Conservation (phyloP, 805 yeast species). For the Kuraishia hungarica region DNA sequence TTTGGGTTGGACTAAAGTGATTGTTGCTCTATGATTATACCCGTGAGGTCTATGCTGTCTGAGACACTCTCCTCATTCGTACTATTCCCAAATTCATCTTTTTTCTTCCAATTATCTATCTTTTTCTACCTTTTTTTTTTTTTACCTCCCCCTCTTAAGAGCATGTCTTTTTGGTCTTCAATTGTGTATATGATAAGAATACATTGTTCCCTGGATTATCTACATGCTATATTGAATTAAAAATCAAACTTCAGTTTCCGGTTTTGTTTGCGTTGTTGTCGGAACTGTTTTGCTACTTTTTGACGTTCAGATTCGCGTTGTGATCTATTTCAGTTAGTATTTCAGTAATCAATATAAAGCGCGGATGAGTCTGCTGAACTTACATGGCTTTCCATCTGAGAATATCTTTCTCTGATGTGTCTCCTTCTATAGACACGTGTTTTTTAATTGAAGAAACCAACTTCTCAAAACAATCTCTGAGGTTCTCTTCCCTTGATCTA, state of each 20-base stretch:
- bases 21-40: background rate
- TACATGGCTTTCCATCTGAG: slow-evolving; percentile 29
- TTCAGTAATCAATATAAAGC: too few species aligned
- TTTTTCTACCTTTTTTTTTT: slow-evolving; percentile 13
- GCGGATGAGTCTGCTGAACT: too few species aligned
- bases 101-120: slow-evolving; percentile 15
- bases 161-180: slow-evolving; percentile 11
- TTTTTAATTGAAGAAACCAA: slow-evolving; percentile 30
- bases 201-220: background rate
- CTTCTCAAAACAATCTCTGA: slow-evolving; percentile 36
- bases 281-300: too few species aligned
- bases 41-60: too few species aligned
- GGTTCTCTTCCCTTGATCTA: slow-evolving; percentile 28
- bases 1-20: slow-evolving; percentile 42
- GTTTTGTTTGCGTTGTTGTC: too few species aligned
- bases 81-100: background rate
- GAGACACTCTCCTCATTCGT: too few species aligned
- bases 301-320: too few species aligned
- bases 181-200: background rate
- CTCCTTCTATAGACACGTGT: slow-evolving; percentile 27
- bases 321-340: too few species aligned
- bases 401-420: slow-evolving; percentile 29
- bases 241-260: too few species aligned
- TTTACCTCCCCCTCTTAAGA: slow-evolving; percentile 11
- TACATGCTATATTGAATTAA: too few species aligned